Evolutionary conservation across 176 grass and related monocot species (phyloP).

Genomic region (Lolium multiflorum): DNA sequence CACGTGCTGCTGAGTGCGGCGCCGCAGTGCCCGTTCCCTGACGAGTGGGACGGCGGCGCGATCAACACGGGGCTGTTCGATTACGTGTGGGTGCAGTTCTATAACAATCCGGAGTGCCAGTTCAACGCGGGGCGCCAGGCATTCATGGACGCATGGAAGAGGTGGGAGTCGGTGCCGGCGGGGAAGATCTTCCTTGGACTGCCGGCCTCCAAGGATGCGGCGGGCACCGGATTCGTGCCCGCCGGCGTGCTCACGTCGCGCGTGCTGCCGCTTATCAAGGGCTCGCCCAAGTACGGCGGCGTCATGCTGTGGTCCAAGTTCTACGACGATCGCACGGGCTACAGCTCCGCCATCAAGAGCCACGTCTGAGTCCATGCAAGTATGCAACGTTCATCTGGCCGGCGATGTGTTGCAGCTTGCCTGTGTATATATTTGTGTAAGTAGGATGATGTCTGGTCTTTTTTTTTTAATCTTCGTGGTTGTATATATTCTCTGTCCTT

Average conservation of each 20-base stretch:
- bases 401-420: background rate
- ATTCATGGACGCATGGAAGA: constrained; percentile 68
- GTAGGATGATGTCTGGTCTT: background rate
- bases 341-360: constrained; percentile 54
- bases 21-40: constrained; percentile 79
- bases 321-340: constrained; percentile 61
- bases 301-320: constrained; percentile 84
- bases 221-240: constrained; percentile 60
- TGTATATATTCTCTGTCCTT: background rate
- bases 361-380: background rate
- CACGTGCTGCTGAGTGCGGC: constrained; percentile 66
- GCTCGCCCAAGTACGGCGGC: constrained; percentile 64
- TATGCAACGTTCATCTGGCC: no score
- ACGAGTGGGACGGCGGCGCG: constrained; percentile 48
- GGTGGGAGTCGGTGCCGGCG: constrained; percentile 63
- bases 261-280: constrained; percentile 66
- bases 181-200: constrained; percentile 62
- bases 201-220: constrained; percentile 52
- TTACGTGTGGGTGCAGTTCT: constrained; percentile 96
- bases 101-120: constrained; percentile 67
- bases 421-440: background rate
- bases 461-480: background rate
- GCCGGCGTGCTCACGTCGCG: constrained; percentile 48
- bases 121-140: constrained; percentile 29
- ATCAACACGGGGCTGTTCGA: constrained; percentile 71